These are phyloP conservation scores for Penicillium maclennaniae DNA, from an alignment of 495 filamentous ascomycete species.

Conservation along the genomic window DNA sequence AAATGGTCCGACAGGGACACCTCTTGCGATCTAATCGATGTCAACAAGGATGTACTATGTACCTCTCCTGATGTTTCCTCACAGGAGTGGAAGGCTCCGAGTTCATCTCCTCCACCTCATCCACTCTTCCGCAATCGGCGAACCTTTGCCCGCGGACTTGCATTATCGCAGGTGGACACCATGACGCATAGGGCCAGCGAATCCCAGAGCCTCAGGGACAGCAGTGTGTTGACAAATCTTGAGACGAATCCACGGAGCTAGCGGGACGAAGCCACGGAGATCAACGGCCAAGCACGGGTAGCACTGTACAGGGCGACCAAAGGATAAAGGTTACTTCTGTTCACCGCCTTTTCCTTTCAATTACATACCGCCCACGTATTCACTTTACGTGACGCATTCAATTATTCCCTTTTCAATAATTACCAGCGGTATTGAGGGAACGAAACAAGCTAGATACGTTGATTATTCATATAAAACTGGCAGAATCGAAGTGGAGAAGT, in stretches of 20 bases:
- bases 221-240: not conserved
- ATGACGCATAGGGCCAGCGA: not conserved
- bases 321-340: no score
- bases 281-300: not conserved
- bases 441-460: no score
- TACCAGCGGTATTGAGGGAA: no score
- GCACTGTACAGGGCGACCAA: no score
- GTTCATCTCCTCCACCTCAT: not conserved
- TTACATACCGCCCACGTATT: no score
- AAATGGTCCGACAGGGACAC: not conserved
- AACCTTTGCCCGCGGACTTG: not conserved
- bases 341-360: no score
- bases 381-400: no score
- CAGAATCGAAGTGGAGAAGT: no score
- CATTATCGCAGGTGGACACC: not conserved
- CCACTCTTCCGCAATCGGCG: not conserved
- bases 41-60: not conserved
- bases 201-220: conserved; percentile 2
- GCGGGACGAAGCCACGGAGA: not conserved
- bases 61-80: not conserved
- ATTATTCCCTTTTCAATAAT: no score
- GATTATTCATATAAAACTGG: no score
- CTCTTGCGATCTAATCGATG: not conserved
- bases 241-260: not conserved
- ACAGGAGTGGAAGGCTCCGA: not conserved